phyloP scores from a whole-genome alignment of 2,329 filamentous ascomycete species.

The Aureobasidium melanogenum region DNA sequence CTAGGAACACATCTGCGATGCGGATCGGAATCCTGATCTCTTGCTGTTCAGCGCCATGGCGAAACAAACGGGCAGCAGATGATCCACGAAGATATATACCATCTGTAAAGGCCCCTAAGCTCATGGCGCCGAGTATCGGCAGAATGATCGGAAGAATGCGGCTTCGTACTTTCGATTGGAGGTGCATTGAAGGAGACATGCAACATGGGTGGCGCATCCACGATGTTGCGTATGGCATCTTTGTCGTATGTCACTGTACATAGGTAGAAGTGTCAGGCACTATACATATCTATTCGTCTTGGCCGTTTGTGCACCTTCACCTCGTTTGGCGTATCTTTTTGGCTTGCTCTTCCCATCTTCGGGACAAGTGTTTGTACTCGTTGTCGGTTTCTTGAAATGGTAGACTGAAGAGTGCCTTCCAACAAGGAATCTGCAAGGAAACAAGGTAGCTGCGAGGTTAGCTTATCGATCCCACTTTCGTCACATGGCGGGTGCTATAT shows the following conservation, averaged over 20 bases:
- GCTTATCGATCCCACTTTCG: background rate
- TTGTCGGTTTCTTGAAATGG: too few species aligned
- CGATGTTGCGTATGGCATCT: constrained; percentile 62
- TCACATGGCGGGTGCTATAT: too few species aligned
- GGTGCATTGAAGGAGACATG: constrained; percentile 68
- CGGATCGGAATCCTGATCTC: constrained; percentile 57
- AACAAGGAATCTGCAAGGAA: background rate
- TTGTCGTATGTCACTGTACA: constrained; percentile 59
- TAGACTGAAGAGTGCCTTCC: background rate
- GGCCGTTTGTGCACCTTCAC: background rate
- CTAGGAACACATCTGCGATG: constrained; percentile 63
- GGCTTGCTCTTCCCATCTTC: background rate
- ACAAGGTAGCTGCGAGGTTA: background rate
- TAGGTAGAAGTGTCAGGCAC: constrained; percentile 12
- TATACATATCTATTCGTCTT: background rate
- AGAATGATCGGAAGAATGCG: constrained; percentile 62
- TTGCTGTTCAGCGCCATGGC: constrained; percentile 39
- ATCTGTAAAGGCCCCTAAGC: constrained; percentile 55
- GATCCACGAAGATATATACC: constrained; percentile 81
- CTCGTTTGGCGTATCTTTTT: background rate
- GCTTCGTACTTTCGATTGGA: constrained; percentile 41
- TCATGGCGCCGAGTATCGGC: constrained; percentile 81
- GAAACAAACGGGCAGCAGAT: constrained; percentile 69
- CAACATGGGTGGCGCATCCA: constrained; percentile 65
- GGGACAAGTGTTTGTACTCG: background rate